Evolutionary conservation across 805 yeast genomes (phyloP).

Genomic region (Pichia pseudocactophila): DNA sequence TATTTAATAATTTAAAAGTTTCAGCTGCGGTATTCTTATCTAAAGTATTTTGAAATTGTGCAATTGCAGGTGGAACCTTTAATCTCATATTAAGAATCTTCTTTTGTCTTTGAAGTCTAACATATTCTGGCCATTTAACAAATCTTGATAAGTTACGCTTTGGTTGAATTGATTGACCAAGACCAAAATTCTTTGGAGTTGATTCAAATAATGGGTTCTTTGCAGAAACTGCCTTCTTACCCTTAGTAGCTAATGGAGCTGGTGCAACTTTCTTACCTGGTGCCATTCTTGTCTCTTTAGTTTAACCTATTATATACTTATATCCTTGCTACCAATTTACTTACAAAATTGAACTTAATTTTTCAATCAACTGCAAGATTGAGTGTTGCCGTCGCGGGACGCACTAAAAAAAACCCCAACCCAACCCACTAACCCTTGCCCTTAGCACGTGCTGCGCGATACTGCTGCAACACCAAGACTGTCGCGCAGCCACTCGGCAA

Average conservation of each 20-base stretch:
- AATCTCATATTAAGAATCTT: slow-evolving; percentile 91
- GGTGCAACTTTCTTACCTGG: slow-evolving; percentile 83
- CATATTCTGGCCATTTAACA: slow-evolving; percentile 99
- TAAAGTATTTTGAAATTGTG: slow-evolving; percentile 92
- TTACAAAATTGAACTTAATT: too few relatives aligned
- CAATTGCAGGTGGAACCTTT: slow-evolving; percentile 97
- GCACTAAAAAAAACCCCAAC: too few relatives aligned
- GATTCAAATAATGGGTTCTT: slow-evolving; percentile 86
- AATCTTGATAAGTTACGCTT: slow-evolving; percentile 93
- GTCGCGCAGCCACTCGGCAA: too few relatives aligned
- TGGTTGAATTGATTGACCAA: slow-evolving; percentile 93
- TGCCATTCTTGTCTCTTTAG: background rate
- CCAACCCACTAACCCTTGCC: too few relatives aligned
- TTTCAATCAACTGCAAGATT: too few relatives aligned
- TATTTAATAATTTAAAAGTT: slow-evolving; percentile 94
- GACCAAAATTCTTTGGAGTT: slow-evolving; percentile 88
- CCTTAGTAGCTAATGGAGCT: slow-evolving; percentile 89
- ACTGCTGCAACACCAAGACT: too few relatives aligned
- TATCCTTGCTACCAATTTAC: too few relatives aligned
- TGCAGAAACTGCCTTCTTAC: slow-evolving; percentile 37
- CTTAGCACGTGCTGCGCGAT: too few relatives aligned
- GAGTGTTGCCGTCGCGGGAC: too few relatives aligned
- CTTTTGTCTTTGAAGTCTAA: slow-evolving; percentile 98
- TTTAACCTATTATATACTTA: too few relatives aligned
- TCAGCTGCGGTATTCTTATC: slow-evolving; percentile 99